Evolutionary conservation across 2,329 filamentous ascomycete genomes (phyloP).

Genomic region (Sporothrix dimorphospora): DNA sequence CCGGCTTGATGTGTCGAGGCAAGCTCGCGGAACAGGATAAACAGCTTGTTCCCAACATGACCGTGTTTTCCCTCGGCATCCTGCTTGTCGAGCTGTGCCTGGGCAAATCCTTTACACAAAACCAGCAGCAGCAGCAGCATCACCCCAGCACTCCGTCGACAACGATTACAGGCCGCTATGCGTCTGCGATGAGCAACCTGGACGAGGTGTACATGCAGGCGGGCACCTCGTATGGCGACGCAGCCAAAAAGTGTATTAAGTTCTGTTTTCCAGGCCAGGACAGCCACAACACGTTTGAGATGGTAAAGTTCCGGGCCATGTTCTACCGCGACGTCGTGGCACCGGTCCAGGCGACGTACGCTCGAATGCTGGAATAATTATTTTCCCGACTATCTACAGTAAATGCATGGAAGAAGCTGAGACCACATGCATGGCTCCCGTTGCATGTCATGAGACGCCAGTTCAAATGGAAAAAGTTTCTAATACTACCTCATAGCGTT

Average conservation of each 20-base stretch:
- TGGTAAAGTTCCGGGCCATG: background rate
- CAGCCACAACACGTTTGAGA: background rate
- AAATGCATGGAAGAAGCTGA: no score
- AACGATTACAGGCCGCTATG: background rate
- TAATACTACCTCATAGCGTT: no score
- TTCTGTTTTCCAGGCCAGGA: background rate
- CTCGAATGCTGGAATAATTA: no score
- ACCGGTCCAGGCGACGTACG: background rate
- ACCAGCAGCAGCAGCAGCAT: background rate
- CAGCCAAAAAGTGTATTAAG: background rate
- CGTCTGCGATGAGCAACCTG: background rate
- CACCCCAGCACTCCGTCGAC: background rate
- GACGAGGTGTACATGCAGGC: background rate
- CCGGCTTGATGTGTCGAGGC: background rate
- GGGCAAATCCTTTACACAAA: background rate
- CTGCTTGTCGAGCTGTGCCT: background rate
- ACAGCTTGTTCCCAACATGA: background rate
- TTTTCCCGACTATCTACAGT: no score
- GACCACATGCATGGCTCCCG: no score
- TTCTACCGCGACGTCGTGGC: background rate
- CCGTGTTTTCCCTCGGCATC: background rate
- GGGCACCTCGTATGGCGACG: background rate
- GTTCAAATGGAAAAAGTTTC: no score
- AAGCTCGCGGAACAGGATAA: background rate
- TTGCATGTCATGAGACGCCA: no score